A percentile compares a stretch with the other conserved stretches of the same genome.
Evolutionary conservation across 2,329 filamentous ascomycete genomes (phyloP).

Genomic region (Pleurostoma richardsiae): DNA sequence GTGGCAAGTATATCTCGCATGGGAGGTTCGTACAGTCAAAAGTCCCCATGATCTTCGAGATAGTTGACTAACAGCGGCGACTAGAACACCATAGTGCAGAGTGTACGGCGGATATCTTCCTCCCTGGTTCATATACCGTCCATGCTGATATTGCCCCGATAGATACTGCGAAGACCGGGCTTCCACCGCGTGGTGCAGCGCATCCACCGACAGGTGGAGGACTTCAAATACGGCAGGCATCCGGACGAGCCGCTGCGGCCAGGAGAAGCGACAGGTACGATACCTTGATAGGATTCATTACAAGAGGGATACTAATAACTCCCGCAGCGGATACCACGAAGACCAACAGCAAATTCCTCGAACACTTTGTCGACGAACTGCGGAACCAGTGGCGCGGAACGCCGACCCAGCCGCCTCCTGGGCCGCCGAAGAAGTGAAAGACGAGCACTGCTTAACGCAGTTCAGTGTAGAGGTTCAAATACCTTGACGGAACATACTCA

Average conservation of each 20-base stretch:
- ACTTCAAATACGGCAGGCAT: constrained; percentile 41
- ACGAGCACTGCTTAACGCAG: neutral
- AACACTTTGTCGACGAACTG: constrained; percentile 45
- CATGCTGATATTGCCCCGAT: constrained; percentile 2
- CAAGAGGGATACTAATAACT: neutral
- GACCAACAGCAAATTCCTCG: constrained; percentile 33
- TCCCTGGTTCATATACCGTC: rapidly evolving
- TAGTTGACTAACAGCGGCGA: too few relatives aligned
- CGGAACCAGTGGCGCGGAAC: constrained; percentile 43
- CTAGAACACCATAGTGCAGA: too few relatives aligned
- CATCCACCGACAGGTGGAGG: constrained; percentile 46
- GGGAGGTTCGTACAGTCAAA: too few relatives aligned
- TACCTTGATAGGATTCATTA: neutral
- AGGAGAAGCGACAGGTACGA: constrained; percentile 46
- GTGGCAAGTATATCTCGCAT: too few relatives aligned
- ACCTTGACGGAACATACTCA: too few relatives aligned
- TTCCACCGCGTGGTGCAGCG: constrained; percentile 48
- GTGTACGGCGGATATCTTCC: too few relatives aligned
- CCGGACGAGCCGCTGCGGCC: constrained; percentile 44
- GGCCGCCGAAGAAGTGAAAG: constrained; percentile 14
- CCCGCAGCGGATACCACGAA: constrained; percentile 4
- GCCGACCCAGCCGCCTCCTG: constrained; percentile 29
- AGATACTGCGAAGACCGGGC: constrained; percentile 45
- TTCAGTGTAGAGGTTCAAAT: too few relatives aligned
- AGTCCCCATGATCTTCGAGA: too few relatives aligned